Percentiles rank a stretch among this genome's conserved stretches.
Evolutionary conservation across 495 filamentous ascomycete genomes (phyloP).

Genomic region (Glutinoglossum americanum): DNA sequence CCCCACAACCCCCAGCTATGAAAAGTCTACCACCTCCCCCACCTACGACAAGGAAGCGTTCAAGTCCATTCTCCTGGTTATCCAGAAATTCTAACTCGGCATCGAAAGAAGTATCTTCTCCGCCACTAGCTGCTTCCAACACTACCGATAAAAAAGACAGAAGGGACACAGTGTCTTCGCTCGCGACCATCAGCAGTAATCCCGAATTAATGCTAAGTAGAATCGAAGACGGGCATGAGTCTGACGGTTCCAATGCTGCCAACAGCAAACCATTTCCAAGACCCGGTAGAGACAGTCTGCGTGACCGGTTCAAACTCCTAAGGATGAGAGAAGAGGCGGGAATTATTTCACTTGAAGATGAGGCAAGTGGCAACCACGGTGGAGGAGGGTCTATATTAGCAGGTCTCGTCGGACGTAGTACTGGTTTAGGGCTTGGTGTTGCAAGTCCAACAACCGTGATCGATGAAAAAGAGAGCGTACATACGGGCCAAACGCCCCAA

Average conservation of each 20-base stretch:
- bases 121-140: constrained; percentile 18
- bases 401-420: constrained; percentile 21
- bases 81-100: constrained; percentile 42
- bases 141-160: constrained; percentile 18
- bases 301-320: constrained; percentile 70
- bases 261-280: constrained; percentile 8
- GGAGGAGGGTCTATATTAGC: constrained; percentile 18
- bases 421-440: constrained; percentile 29
- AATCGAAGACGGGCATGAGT: constrained; percentile 43
- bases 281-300: constrained; percentile 35
- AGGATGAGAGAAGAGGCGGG: constrained; percentile 60
- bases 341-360: constrained; percentile 24
- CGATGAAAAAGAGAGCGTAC: constrained; percentile 30
- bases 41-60: constrained; percentile 37
- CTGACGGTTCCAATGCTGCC: constrained; percentile 20
- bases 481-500: constrained; percentile 16
- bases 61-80: constrained; percentile 68
- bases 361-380: constrained; percentile 23
- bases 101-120: constrained; percentile 35
- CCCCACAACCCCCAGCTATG: constrained; percentile 21
- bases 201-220: constrained; percentile 49
- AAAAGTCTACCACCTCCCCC: constrained; percentile 21
- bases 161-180: constrained; percentile 53
- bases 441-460: constrained; percentile 30
- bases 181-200: constrained; percentile 52